phyloP scores from a whole-genome alignment of 2,329 filamentous ascomycete genomes.

The Acrodontium crateriforme region DNA sequence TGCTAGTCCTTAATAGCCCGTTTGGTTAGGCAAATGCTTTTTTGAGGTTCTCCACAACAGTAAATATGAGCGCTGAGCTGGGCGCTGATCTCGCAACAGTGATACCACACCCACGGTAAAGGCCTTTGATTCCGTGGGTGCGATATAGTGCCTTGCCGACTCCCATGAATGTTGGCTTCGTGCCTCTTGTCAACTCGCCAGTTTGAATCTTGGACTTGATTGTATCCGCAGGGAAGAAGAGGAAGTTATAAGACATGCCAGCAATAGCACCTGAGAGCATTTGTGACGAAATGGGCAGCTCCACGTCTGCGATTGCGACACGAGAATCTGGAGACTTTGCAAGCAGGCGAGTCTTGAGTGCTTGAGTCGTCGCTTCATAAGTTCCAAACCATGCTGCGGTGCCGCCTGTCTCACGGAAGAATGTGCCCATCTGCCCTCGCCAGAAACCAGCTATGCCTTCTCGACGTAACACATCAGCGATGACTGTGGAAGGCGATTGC shows the following conservation, averaged over 20 bases:
- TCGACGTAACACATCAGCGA: conserved; percentile 65
- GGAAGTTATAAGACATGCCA: conserved; percentile 89
- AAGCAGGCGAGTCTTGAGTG: conserved; percentile 42
- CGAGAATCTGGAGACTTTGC: conserved; percentile 30
- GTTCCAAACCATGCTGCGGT: conserved; percentile 90
- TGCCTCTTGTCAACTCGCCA: conserved; percentile 45
- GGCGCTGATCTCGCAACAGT: conserved; percentile 78
- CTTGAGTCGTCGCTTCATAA: conserved; percentile 63
- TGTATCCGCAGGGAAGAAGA: conserved; percentile 94
- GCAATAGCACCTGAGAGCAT: conserved; percentile 76
- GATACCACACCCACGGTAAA: conserved; percentile 92
- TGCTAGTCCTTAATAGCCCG: too few relatives aligned
- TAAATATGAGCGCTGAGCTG: conserved; percentile 96
- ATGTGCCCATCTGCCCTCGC: conserved; percentile 84
- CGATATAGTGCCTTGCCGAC: conserved; percentile 66
- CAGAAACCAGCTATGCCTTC: conserved; percentile 81
- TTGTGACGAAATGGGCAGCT: conserved; percentile 69
- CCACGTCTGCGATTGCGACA: conserved; percentile 1
- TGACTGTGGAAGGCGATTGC: conserved; percentile 48
- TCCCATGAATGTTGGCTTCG: conserved; percentile 51
- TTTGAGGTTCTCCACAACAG: conserved; percentile 81
- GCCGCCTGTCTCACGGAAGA: conserved; percentile 87
- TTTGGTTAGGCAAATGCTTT: conserved; percentile 40
- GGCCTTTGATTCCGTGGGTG: conserved; percentile 64
- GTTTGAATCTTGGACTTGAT: conserved; percentile 98